Evolutionary conservation across 306 rosid genomes (phyloP).

Genomic region (Senna tora): DNA sequence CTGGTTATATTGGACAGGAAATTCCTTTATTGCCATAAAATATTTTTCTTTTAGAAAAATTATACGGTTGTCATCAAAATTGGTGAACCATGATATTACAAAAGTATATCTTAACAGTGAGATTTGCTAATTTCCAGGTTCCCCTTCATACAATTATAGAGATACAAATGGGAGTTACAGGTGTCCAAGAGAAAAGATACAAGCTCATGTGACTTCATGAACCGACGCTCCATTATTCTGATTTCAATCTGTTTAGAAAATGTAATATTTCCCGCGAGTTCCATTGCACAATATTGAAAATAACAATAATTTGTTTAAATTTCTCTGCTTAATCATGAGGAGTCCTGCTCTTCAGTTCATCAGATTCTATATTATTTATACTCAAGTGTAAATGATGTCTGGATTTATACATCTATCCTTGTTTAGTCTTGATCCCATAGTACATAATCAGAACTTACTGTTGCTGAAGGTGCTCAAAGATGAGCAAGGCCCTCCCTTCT

Average conservation of each 20-base stretch:
- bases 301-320: constrained; percentile 15
- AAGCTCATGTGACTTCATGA: constrained; percentile 79
- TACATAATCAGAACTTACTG: background rate
- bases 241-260: constrained; percentile 45
- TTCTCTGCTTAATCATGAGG: background rate
- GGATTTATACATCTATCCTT: constrained; percentile 2
- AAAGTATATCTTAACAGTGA: constrained; percentile 23
- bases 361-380: constrained; percentile 35
- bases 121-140: constrained; percentile 57
- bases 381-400: constrained; percentile 32
- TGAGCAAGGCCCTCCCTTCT: background rate
- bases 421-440: background rate
- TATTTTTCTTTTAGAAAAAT: constrained; percentile 14
- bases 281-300: constrained; percentile 36
- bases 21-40: constrained; percentile 19
- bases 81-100: constrained; percentile 18
- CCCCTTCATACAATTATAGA: constrained; percentile 98
- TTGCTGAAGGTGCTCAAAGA: background rate
- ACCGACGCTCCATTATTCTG: constrained; percentile 47
- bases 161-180: constrained; percentile 98
- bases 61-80: constrained; percentile 14
- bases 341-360: constrained; percentile 22
- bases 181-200: constrained; percentile 97
- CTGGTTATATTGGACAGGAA: background rate
- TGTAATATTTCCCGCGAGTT: constrained; percentile 43